Evolutionary conservation across 2,329 filamentous ascomycete species (phyloP).

Genomic region (Coleophoma crateriformis): DNA sequence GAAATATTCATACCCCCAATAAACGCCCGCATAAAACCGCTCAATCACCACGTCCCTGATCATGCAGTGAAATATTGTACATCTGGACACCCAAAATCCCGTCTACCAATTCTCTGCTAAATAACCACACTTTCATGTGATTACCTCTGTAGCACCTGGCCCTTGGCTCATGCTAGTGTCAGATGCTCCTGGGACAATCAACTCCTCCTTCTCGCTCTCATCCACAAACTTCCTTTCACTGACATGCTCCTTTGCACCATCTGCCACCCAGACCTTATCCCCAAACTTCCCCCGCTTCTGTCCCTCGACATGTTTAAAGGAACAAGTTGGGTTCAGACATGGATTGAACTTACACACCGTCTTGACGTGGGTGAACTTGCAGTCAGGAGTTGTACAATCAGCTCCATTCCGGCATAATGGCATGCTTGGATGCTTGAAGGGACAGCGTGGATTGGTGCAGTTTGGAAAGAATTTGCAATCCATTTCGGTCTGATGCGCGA

Average conservation of each 20-base stretch:
- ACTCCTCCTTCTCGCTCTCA: conserved; percentile 55
- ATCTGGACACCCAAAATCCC: conserved; percentile 6
- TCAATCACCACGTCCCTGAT: background rate
- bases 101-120: background rate
- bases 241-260: conserved; percentile 57
- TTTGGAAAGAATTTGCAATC: conserved; percentile 91
- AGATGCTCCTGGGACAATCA: conserved; percentile 21
- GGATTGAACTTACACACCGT: conserved; percentile 87
- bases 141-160: conserved; percentile 11
- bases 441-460: conserved; percentile 81
- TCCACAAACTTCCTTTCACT: conserved; percentile 87
- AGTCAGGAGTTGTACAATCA: conserved; percentile 74
- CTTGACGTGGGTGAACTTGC: conserved; percentile 85
- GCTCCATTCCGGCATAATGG: conserved; percentile 87
- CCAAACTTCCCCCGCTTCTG: conserved; percentile 76
- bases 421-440: conserved; percentile 84
- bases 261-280: conserved; percentile 86
- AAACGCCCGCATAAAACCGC: conserved; percentile 9
- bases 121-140: conserved; percentile 13
- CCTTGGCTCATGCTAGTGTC: conserved; percentile 10
- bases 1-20: background rate
- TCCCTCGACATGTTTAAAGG: conserved; percentile 86
- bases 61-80: conserved; percentile 11
- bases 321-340: conserved; percentile 82
- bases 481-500: conserved; percentile 73